Base-by-base conservation (phyloP, 306 rosid genomes). In the Prunus mume region DNA sequence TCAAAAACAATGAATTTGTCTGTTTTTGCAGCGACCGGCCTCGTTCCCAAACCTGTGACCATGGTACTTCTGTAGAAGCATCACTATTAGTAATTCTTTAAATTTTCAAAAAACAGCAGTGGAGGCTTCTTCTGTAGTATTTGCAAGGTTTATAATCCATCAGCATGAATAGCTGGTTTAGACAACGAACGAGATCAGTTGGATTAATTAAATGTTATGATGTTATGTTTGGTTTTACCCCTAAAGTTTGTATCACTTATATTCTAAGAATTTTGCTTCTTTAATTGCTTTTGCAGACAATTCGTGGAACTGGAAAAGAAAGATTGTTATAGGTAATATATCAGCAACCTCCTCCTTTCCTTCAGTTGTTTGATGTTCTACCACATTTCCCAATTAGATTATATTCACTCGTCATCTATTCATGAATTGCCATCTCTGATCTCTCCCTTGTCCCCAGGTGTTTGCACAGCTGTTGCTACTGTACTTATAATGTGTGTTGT, bases 21-120 rank as follows among this genome's bases (percentile, higher is more conserved):
- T 91, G 91, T 72, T 88, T 82, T 81, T 88, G 93, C 79, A 80
- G 78, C 24, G 91, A 87, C 75, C 51, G 83, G 58, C 73, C 89
- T 45, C 89, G 83, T 78, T 15, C 4, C 0, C 71, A 79, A 78
- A 76, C 79, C 52, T 93, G 93, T 77, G 75, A 84, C 65, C 66
- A 80, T 61, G 91, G 88, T 89, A 91, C 75, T 69, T 71, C 22
- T 63, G 69, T 75, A 19, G 58, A 56, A 3, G 17, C 41, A 32
- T 55, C 66, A 38, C 12, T 3, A 20, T 34, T 20, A 20, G 51
- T 52, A 8, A 13, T 20, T 34, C 49, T 71, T 32, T 47, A n/a
- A 2, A n/a, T 34, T 32, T 22, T 71, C 7, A n/a, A 6, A 54
- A 71, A n/a, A 32, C 20, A 69, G 11, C 13, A 6, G 6, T 64